Conservation (phyloP, 2,329 filamentous ascomycete species). For the Huntiella omanensis region DNA sequence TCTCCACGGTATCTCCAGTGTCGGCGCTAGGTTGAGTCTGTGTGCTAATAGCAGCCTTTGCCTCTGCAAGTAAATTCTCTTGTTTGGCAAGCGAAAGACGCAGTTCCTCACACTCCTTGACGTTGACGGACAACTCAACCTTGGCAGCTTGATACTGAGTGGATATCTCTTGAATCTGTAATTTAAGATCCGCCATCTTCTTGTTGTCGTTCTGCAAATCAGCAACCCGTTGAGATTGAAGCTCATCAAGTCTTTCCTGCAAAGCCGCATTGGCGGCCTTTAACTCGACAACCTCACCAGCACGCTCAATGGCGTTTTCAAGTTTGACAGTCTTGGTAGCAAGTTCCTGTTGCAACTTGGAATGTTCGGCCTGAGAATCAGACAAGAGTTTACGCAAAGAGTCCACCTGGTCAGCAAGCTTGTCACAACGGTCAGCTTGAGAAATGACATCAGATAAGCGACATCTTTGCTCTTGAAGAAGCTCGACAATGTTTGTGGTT, state of each 20-base stretch:
- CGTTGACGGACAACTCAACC: neutral
- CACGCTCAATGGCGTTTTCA: conserved; percentile 2
- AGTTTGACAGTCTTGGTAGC: conserved; percentile 2
- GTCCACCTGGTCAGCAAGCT: neutral
- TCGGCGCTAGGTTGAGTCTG: neutral
- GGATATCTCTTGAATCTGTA: neutral
- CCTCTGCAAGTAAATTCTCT: conserved; percentile 1
- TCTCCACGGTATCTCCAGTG: too few species aligned
- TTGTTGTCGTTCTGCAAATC: conserved; percentile 1
- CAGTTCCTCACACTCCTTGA: conserved; percentile 1
- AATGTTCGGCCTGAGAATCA: neutral
- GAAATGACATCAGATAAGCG: neutral
- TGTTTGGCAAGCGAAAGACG: conserved; percentile 2
- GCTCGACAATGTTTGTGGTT: neutral
- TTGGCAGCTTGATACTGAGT: too few species aligned
- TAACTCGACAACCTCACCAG: neutral
- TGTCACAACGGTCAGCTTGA: neutral
- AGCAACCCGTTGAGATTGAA: neutral
- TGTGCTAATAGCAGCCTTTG: neutral
- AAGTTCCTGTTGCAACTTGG: conserved; percentile 6
- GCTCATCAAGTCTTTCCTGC: neutral
- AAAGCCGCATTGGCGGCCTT: conserved; percentile 5
- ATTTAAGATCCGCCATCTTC: neutral
- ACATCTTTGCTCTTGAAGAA: neutral
- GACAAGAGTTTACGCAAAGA: conserved; percentile 5